Conservation (phyloP, 805 yeast species). For the Saturnispora quitensis region DNA sequence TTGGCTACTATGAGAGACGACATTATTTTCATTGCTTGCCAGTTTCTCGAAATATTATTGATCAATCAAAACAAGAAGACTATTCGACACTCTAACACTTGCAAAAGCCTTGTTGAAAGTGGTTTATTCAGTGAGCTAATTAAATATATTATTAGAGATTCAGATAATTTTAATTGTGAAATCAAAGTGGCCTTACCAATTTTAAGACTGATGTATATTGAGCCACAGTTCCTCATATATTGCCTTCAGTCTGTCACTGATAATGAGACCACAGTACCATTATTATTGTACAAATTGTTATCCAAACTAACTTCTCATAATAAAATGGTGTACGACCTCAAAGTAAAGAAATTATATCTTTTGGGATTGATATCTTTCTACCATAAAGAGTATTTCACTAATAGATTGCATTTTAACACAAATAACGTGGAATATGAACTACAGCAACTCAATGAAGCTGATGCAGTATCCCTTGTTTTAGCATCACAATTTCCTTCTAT, state of each 20-base stretch:
- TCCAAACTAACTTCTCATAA: conserved; percentile 24
- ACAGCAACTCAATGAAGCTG: conserved; percentile 17
- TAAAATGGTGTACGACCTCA: conserved; percentile 59
- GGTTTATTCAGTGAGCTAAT: conserved; percentile 38
- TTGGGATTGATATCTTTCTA: conserved; percentile 26
- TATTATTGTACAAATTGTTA: conserved; percentile 15
- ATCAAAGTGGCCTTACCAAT: conserved; percentile 30
- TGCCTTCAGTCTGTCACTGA: conserved; percentile 5
- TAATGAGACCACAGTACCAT: conserved; percentile 7
- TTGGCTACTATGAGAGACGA: conserved; percentile 62
- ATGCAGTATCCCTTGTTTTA: conserved; percentile 20
- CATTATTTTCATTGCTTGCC: conserved; percentile 45
- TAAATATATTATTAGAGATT: conserved; percentile 33
- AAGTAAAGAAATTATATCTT: conserved; percentile 48
- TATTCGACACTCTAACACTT: conserved; percentile 12
- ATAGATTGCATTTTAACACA: conserved; percentile 1
- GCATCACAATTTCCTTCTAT: conserved; percentile 21
- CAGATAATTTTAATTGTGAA: conserved; percentile 35
- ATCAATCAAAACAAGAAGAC: conserved; percentile 22
- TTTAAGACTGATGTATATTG: conserved; percentile 32
- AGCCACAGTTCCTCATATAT: conserved; percentile 28
- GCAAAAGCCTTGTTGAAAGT: conserved; percentile 30
- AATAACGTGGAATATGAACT: conserved; percentile 19
- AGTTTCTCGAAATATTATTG: conserved; percentile 43
- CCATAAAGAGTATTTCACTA: conserved; percentile 13